phyloP scores from a whole-genome alignment of 305 asterid genomes.

The Plantago coronopus region DNA sequence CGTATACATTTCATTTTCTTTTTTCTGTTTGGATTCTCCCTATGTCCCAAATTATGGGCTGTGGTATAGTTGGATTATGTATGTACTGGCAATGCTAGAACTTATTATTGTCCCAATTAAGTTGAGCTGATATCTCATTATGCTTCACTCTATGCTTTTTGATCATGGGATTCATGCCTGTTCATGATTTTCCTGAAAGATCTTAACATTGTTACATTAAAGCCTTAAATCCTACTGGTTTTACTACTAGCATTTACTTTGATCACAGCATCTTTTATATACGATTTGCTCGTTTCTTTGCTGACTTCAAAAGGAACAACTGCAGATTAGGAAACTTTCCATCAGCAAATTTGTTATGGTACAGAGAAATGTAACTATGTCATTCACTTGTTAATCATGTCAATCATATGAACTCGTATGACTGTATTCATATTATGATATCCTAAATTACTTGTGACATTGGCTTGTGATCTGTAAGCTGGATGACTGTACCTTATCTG shows the following conservation, averaged over 20 bases:
- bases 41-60: constrained; percentile 9
- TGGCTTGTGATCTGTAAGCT: neutral
- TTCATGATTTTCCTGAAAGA: neutral
- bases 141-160: neutral
- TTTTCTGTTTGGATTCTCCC: neutral
- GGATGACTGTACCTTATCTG: neutral
- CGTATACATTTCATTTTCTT: neutral
- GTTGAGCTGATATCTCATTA: neutral
- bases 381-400: no score
- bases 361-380: no score
- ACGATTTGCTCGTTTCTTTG: no score
- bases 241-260: neutral
- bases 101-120: constrained; percentile 5
- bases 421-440: no score
- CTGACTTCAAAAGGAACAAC: no score
- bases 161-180: neutral
- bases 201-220: neutral
- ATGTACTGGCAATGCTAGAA: constrained; percentile 9
- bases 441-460: no score
- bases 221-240: neutral
- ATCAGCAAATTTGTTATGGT: no score
- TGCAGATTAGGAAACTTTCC: no score
- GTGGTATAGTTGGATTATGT: constrained; percentile 6
- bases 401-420: no score
- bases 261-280: no score